Evolutionary conservation across 306 rosid species (phyloP).

Genomic region (Prunus salicina): DNA sequence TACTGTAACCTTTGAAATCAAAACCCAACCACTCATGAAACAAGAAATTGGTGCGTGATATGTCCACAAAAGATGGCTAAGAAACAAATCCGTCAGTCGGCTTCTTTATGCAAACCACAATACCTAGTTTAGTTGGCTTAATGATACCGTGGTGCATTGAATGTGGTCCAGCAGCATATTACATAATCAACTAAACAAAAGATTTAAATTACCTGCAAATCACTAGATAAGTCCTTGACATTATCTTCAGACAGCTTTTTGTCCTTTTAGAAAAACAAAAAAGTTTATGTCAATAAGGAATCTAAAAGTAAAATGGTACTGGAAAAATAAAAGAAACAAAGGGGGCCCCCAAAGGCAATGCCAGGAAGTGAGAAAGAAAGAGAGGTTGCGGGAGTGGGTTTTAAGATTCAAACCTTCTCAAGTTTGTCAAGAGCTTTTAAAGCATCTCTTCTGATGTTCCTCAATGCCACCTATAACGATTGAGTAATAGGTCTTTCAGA

Average conservation of each 20-base stretch:
- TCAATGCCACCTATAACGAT: constrained; percentile 68
- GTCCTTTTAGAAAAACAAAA: constrained; percentile 44
- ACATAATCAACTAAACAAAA: background rate
- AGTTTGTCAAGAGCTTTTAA: constrained; percentile 90
- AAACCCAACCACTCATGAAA: background rate
- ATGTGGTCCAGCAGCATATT: background rate
- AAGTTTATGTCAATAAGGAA: constrained; percentile 13
- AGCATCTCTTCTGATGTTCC: constrained; percentile 98
- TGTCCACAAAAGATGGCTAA: background rate
- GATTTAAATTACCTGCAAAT: constrained; percentile 74
- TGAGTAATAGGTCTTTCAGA: constrained; percentile 22
- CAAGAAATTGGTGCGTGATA: background rate
- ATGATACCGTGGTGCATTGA: too few relatives aligned
- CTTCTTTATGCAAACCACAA: background rate
- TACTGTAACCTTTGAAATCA: constrained; percentile 1
- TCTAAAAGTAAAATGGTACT: constrained; percentile 13
- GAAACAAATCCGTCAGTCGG: background rate
- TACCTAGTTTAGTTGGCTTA: background rate
- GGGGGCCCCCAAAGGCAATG: background rate
- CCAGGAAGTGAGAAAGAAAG: constrained; percentile 8
- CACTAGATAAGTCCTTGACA: constrained; percentile 79
- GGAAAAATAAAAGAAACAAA: background rate
- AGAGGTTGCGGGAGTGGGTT: constrained; percentile 12
- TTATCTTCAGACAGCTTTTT: constrained; percentile 91
- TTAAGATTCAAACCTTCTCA: constrained; percentile 73